A percentile compares a stretch with the other conserved stretches of the same genome.
Conservation (phyloP, 495 filamentous ascomycete species). For the Penicillium parvum region DNA sequence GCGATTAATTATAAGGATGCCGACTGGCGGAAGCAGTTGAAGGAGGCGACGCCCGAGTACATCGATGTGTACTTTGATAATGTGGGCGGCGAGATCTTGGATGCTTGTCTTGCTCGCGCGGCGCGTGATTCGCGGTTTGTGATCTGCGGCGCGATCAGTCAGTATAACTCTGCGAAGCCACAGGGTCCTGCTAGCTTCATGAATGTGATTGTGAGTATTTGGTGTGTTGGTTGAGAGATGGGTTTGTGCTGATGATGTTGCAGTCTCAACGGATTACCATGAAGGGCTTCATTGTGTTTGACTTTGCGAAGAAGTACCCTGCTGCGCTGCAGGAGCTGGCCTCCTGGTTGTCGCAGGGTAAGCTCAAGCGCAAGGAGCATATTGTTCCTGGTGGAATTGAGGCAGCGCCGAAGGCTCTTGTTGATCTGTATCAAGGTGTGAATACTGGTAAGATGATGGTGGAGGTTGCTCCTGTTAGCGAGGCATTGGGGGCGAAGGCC, state of each 20-base stretch:
- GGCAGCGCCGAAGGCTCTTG: conserved; percentile 44
- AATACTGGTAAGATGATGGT: conserved; percentile 54
- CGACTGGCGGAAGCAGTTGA: conserved; percentile 49
- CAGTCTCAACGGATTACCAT: conserved; percentile 49
- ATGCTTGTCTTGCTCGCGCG: conserved; percentile 45
- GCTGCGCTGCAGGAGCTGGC: conserved; percentile 43
- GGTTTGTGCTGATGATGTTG: conserved; percentile 15
- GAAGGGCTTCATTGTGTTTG: conserved; percentile 55
- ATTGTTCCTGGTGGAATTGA: conserved; percentile 50
- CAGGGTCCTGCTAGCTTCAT: conserved; percentile 46
- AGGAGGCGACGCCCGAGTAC: conserved; percentile 43
- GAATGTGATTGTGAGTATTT: conserved; percentile 45
- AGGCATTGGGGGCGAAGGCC: conserved; percentile 26
- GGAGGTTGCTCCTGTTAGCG: conserved; percentile 36
- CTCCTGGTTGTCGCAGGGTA: conserved; percentile 50
- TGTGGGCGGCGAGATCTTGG: conserved; percentile 52
- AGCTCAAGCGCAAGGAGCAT: conserved; percentile 52
- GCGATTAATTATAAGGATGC: conserved; percentile 55
- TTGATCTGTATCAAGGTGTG: conserved; percentile 46
- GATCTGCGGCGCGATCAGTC: conserved; percentile 52
- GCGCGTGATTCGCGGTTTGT: conserved; percentile 46
- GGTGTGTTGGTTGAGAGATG: not conserved
- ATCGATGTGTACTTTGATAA: conserved; percentile 60
- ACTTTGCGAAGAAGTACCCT: conserved; percentile 44
- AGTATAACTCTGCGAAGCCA: conserved; percentile 48